Base-by-base conservation (phyloP, 805 yeast genomes). In the Barnettozyma wickerhamii region DNA sequence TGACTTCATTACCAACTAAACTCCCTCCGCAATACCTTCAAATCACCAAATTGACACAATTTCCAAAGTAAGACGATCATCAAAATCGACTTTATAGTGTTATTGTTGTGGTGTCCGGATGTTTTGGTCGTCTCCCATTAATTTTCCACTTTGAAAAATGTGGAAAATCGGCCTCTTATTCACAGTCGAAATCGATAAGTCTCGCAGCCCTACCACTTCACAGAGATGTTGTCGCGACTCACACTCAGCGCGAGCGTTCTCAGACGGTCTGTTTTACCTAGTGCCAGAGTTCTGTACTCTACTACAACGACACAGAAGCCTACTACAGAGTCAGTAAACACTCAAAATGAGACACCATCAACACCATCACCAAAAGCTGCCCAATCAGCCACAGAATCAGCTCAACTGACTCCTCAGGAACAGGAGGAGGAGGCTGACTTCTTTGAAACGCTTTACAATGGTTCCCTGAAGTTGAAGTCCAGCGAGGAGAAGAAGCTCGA, bases 401-500 rank as follows among this genome's bases (percentile, higher is more conserved):
- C 38, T 27, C 33, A 35, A n/a, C 18, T 18, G 24, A 5, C 29
- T n/a, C 14, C 29, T 2, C 33, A 18, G 29, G 12, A 19, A 13
- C 14, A 18, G 10, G 15, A 30, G 12, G 40, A 42, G 9, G 50
- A 44, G 26, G 29, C 44, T 7, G 56, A 53, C n/a, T 48, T 47
- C 35, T 43, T 50, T 27, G 42, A 47, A 2, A 40, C 37, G 17
- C 17, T 53, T 5, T 54, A 55, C 21, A 29, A 38, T 9, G 46
- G 41, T 21, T 46, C 59, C 4, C 20, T 48, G 6, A 53, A 48
- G 42, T 27, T 55, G 31, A 40, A 44, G 13, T 15, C 30, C 7
- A 12, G 32, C 7, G 47, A 50, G 14, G 56, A 55, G 41, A 38
- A 35, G 21, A 20, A 33, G 17, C 17, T 55, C 12, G 56, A 55